Evolutionary conservation across 768 basidiomycete genomes (phyloP).

Genomic region (Boletus rubroflammeus): DNA sequence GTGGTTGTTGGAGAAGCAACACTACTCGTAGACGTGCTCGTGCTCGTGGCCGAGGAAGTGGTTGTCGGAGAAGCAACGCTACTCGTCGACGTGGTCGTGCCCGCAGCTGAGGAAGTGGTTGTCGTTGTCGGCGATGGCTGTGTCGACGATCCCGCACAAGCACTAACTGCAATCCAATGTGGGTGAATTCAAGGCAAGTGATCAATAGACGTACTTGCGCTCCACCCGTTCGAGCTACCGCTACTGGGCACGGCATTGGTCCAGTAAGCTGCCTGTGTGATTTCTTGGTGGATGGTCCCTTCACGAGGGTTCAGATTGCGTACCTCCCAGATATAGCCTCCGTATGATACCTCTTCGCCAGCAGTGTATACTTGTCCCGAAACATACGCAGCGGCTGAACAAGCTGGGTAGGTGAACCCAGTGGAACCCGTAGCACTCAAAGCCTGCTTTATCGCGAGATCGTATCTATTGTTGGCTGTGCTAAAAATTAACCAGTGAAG

Average conservation of each 20-base stretch:
- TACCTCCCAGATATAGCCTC: slow-evolving; percentile 67
- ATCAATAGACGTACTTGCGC: slow-evolving; percentile 45
- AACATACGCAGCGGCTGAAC: slow-evolving; percentile 52
- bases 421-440: slow-evolving; percentile 61
- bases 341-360: slow-evolving; percentile 50
- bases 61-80: slow-evolving; percentile 20
- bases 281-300: neutral
- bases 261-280: slow-evolving; percentile 56
- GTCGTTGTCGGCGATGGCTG: slow-evolving; percentile 16
- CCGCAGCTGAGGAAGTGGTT: slow-evolving; percentile 12
- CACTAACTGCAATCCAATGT: slow-evolving; percentile 16
- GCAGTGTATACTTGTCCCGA: slow-evolving; percentile 49
- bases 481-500: slow-evolving; percentile 6
- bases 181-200: neutral
- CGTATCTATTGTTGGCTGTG: slow-evolving; percentile 56
- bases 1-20: slow-evolving; percentile 17
- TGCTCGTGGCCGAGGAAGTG: slow-evolving; percentile 12
- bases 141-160: slow-evolving; percentile 16
- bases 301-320: neutral
- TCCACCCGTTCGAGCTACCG: slow-evolving; percentile 57
- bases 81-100: slow-evolving; percentile 8
- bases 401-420: slow-evolving; percentile 62
- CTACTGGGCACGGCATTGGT: slow-evolving; percentile 46
- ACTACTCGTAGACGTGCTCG: slow-evolving; percentile 4
- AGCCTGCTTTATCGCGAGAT: slow-evolving; percentile 57